Evolutionary conservation across 148 eudicot species (phyloP).

Genomic region (Vaccinium darrowii): DNA sequence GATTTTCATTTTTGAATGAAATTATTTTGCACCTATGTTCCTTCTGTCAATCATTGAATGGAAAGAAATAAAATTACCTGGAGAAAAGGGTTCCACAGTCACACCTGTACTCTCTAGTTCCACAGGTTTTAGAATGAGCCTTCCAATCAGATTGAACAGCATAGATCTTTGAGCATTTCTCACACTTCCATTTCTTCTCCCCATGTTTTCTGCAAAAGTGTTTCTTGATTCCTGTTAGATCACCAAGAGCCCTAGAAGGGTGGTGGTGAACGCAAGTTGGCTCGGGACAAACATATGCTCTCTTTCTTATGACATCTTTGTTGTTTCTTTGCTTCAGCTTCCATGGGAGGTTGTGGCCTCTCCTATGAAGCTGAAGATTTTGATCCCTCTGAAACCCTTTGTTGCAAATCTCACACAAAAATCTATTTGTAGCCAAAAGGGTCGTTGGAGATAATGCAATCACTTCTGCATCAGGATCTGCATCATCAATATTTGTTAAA

Average conservation of each 20-base stretch:
- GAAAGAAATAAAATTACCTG: constrained; percentile 40
- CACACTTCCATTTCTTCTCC: constrained; percentile 88
- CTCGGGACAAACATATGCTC: constrained; percentile 87
- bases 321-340: constrained; percentile 74
- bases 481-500: background rate
- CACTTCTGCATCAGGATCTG: constrained; percentile 98
- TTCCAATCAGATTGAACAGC: constrained; percentile 98
- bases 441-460: constrained; percentile 85
- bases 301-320: constrained; percentile 45
- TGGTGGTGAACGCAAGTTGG: constrained; percentile 80
- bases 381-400: constrained; percentile 98
- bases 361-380: constrained; percentile 83
- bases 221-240: constrained; percentile 92
- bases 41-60: background rate
- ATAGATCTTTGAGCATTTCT: constrained; percentile 83
- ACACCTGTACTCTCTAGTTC: constrained; percentile 88
- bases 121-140: constrained; percentile 91
- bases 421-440: constrained; percentile 74
- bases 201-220: constrained; percentile 92
- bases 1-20: too few relatives aligned
- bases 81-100: constrained; percentile 93
- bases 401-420: constrained; percentile 26
- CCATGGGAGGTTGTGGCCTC: constrained; percentile 99
- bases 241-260: constrained; percentile 91
- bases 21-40: background rate